Conservation (phyloP, 768 basidiomycete species). For the Mycena rebaudengoi region DNA sequence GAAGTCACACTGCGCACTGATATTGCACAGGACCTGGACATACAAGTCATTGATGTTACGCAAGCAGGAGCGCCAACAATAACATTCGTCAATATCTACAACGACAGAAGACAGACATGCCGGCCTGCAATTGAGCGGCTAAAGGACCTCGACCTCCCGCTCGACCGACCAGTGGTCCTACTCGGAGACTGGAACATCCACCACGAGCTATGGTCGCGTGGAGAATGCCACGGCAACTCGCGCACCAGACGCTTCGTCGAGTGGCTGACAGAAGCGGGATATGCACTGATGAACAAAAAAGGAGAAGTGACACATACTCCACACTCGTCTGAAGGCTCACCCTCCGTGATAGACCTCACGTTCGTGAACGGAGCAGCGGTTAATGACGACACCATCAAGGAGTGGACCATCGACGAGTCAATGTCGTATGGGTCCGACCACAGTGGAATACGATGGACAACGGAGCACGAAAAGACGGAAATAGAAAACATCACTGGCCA, state of each 20-base stretch:
- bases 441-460: not conserved
- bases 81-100: constrained; percentile 36
- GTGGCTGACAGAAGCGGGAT: not conserved
- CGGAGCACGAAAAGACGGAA: not conserved
- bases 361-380: not conserved
- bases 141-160: not conserved
- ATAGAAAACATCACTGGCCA: not conserved
- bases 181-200: constrained; percentile 1
- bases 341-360: constrained; percentile 1
- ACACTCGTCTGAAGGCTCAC: not conserved
- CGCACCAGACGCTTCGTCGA: not conserved
- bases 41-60: constrained; percentile 32
- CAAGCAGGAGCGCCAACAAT: constrained; percentile 23
- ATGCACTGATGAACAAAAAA: not conserved
- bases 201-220: constrained; percentile 3
- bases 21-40: constrained; percentile 30
- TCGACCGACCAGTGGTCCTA: not conserved
- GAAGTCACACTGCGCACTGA: constrained; percentile 33
- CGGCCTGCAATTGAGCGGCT: not conserved
- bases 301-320: not conserved
- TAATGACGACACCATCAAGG: not conserved
- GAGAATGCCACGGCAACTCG: not conserved
- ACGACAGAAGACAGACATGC: constrained; percentile 23
- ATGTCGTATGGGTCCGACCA: constrained; percentile 9
- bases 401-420: not conserved